Base-by-base conservation (phyloP, 2,329 filamentous ascomycete genomes). In the Pseudodiploospora longispora region DNA sequence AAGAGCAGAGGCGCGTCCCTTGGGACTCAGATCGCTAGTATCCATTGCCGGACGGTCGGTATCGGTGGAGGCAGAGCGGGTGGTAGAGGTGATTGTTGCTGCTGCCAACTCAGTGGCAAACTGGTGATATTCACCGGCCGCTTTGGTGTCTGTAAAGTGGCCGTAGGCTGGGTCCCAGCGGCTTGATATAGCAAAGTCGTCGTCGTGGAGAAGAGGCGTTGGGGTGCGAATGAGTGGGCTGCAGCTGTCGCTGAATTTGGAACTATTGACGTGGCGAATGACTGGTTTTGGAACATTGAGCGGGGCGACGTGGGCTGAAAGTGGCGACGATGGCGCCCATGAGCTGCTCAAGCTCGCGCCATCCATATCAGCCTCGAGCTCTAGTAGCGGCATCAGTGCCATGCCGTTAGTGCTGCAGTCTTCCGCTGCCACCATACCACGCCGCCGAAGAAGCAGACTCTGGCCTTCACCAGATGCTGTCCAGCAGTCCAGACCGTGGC, bases 71-170 rank as follows among this genome's bases (percentile, higher is more conserved):
- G 31, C 29, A 12, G 41, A 42, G 6, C 37, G 30, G 29, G 42
- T 36, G 4, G 40, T 30, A 8, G 44, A 27, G 27, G n/a, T 30
- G 38, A 50, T 51, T 12, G 40, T 36, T 5, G 42, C 38, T n/a
- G 38, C 12, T 5, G 63, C 63, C 28, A 66, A 51, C 41, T 59
- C 55, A 12, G 55, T 55, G 10, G 62, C 55, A 40, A 66, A 58
- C 6, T 55, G 55, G 44, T 66, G 63, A 30, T 66, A 66, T 36
- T 65, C 63, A 36, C 56, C 57, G 3, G 62, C 57, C 4, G 57
- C 55, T 40, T 56, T 56, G 19, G 47, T 49, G 42, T 65, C 62
- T 40, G 52, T 58, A 19, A 62, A 59, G 35, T 60, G 55, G 37
- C 50, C 55, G 40, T 57, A 52, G 1, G 44, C 37, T 6, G 49